Conservation (phyloP, 306 rosid species). For the Cyamopsis tetragonoloba region DNA sequence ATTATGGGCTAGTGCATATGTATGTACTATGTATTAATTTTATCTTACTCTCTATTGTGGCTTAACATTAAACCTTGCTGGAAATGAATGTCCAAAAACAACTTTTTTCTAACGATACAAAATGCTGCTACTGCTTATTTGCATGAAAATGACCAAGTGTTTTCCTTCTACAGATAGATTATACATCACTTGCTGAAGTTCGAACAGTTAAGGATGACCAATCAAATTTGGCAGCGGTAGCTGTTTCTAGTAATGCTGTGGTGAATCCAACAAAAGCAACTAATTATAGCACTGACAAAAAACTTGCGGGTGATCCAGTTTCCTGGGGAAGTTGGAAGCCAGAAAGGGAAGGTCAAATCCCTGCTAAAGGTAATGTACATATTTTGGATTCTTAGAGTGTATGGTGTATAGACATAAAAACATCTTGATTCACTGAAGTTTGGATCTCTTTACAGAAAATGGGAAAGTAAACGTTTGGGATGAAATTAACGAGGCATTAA, state of each 20-base stretch:
- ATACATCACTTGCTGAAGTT: conserved; percentile 29
- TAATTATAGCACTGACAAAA: conserved; percentile 7
- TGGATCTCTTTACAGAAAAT: conserved; percentile 49
- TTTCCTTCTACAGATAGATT: conserved; percentile 35
- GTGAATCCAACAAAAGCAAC: conserved; percentile 28
- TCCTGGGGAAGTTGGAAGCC: conserved; percentile 29
- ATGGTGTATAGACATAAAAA: conserved; percentile 2
- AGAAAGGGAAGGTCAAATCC: conserved; percentile 25
- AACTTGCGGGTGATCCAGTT: conserved; percentile 10
- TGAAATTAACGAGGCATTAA: conserved; percentile 59
- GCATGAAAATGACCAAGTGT: conserved; percentile 18
- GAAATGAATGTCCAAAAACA: conserved; percentile 10
- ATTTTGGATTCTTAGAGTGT: not conserved
- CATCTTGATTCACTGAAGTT: conserved; percentile 15
- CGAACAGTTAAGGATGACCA: conserved; percentile 34
- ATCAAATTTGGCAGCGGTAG: conserved; percentile 17
- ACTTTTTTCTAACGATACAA: not conserved
- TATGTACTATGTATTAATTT: not conserved
- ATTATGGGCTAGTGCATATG: not conserved
- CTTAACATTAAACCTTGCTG: not conserved
- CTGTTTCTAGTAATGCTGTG: not conserved
- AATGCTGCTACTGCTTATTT: not conserved
- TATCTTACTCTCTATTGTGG: not conserved
- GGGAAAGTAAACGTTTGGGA: conserved; percentile 74
- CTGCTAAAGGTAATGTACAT: conserved; percentile 44